Evolutionary conservation across 2,329 filamentous ascomycete species (phyloP), one percentile per base, ranked within the genome.

Genomic region (Aspergillus versicolor): DNA sequence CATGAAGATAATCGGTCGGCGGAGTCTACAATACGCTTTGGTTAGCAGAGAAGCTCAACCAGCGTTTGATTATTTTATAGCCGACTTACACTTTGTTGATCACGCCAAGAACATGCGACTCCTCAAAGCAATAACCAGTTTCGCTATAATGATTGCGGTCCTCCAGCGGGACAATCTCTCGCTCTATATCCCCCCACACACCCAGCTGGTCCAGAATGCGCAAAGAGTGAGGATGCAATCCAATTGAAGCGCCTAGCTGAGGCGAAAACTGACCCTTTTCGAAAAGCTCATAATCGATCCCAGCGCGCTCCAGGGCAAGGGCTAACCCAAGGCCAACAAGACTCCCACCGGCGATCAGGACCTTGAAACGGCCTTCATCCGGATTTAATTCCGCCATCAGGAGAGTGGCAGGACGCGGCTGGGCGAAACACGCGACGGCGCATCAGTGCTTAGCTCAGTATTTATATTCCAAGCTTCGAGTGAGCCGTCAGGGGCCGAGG

Each of bases 161-260:
- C 7, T 2, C 4, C 13, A 52, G 9, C 9, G 49, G 49, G 3
- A 30, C 17, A 30, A 52, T 12, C 13, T 24, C 49, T 19, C 27
- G 27, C 15, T 52, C 37, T 11, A 52, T 42, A 21, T 52, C 49
- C 9, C 13, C 15, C 38, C 49, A 43, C 17, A 52, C 38, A 3
- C 49, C 49, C 38, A 52, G 38, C 38, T 52, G 49, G 22, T 52
- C 49, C 8, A 52, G 49, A 15, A 52, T 52, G 11, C 38, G 37
- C 11, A 52, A 19, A 3, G 37, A 30, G 6, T 52, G 49, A 9
- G 49, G 49, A 19, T 43, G 37, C 5, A 52, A 34, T 21, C 49
- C 49, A 32, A 52, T 52, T 17, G 38, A 52, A 5, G 49, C 49
- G 1, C 49, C 49, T 8, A 52, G 17, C 24, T 52, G 49, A 15